phyloP scores from a whole-genome alignment of 495 filamentous ascomycete genomes.

The Parachaetomium inaequale region DNA sequence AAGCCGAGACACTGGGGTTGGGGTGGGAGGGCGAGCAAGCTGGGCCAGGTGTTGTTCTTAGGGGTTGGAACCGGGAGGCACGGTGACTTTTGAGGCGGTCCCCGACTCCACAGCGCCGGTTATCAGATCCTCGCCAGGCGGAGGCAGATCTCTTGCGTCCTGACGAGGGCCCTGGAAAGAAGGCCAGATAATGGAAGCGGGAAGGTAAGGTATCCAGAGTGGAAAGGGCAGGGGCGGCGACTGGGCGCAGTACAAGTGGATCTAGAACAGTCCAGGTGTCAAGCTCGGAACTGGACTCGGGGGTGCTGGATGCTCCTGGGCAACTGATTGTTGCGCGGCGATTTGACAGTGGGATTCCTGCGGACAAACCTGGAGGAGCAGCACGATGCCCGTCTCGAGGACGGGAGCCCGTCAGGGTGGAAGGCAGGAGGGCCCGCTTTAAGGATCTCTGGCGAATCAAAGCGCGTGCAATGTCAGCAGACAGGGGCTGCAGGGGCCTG shows the following conservation, averaged over 20 bases:
- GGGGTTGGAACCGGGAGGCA: background rate
- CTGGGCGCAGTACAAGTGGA: background rate
- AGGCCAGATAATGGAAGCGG: background rate
- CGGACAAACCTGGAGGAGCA: background rate
- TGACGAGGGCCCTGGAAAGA: background rate
- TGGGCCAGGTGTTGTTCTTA: background rate
- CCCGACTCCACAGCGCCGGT: slow-evolving; percentile 17
- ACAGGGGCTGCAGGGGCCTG: slow-evolving; percentile 14
- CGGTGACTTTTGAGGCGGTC: background rate
- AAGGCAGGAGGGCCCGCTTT: slow-evolving; percentile 8
- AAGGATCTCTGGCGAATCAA: slow-evolving; percentile 21
- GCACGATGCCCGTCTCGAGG: background rate
- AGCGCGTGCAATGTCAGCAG: slow-evolving; percentile 32
- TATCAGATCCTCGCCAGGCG: slow-evolving; percentile 24
- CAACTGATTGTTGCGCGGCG: slow-evolving; percentile 1
- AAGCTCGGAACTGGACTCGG: background rate
- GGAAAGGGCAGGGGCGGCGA: background rate
- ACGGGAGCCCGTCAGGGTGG: slow-evolving; percentile 13
- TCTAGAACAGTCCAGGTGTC: background rate
- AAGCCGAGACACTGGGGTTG: too few relatives aligned
- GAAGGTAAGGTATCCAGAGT: background rate
- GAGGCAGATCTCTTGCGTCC: background rate
- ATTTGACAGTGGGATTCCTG: background rate
- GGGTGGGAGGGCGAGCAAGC: background rate
- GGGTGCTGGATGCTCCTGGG: background rate